These are phyloP conservation scores for Coniosporium apollinis DNA, from an alignment of 495 filamentous ascomycete genomes.

Conservation along the genomic window DNA sequence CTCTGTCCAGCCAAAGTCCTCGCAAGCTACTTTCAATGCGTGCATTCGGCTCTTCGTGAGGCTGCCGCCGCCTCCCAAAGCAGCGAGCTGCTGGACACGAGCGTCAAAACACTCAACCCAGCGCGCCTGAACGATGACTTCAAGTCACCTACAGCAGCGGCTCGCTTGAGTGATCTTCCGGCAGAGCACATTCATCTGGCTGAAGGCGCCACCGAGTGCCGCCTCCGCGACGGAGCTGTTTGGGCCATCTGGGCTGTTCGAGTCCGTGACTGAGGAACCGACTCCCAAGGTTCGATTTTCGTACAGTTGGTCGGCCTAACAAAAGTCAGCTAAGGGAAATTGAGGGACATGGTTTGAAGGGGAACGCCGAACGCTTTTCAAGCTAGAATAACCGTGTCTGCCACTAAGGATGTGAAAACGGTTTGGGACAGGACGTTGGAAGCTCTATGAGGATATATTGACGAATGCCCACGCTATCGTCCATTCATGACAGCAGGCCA, in stretches of 20 bases:
- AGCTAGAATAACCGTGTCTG: slow-evolving; percentile 9
- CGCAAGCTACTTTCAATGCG: slow-evolving; percentile 12
- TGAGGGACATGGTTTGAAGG: no score
- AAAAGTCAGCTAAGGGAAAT: no score
- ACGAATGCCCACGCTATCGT: no score
- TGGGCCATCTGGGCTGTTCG: slow-evolving; percentile 5
- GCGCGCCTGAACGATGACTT: slow-evolving; percentile 15
- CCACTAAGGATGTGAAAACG: no score
- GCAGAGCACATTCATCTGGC: slow-evolving; percentile 11
- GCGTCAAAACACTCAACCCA: slow-evolving; percentile 16
- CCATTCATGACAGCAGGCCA: no score
- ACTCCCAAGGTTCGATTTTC: no score
- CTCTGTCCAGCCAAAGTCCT: slow-evolving; percentile 16
- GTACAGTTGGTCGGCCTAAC: no score
- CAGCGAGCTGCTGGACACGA: slow-evolving; percentile 7
- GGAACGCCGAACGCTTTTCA: slow-evolving; percentile 13
- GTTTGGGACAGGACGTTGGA: no score
- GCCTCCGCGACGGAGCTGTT: not conserved
- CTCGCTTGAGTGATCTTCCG: slow-evolving; percentile 14
- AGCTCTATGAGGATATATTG: no score
- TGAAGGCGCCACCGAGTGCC: not conserved
- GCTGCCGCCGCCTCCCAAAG: no score
- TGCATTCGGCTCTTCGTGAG: slow-evolving; percentile 7
- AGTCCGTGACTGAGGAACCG: slow-evolving; percentile 7
- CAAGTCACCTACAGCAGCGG: slow-evolving; percentile 10